Conservation (phyloP, 2,329 filamentous ascomycete genomes). For the Colletotrichum liaoningense region DNA sequence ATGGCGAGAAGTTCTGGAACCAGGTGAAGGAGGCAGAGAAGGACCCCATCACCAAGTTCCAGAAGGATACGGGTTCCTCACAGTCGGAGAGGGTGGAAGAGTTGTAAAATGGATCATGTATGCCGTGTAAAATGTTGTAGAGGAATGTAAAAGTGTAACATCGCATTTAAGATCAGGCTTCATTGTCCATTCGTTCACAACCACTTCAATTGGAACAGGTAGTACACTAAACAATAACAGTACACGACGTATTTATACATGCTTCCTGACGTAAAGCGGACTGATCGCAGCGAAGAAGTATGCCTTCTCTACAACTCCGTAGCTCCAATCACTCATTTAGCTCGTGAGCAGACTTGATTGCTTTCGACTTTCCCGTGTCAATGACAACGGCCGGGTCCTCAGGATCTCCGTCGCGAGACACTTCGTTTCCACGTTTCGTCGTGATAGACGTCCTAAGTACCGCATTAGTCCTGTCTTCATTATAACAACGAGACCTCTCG, state of each 20-base stretch:
- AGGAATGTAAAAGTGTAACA: background rate
- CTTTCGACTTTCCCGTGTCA: constrained; percentile 51
- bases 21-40: constrained; percentile 72
- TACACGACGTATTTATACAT: background rate
- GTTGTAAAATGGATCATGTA: background rate
- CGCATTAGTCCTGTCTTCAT: background rate
- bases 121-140: background rate
- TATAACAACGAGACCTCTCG: too few species aligned
- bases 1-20: constrained; percentile 71
- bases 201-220: too few species aligned
- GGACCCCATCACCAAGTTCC: constrained; percentile 58
- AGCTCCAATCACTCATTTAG: constrained; percentile 42
- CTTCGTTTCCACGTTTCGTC: constrained; percentile 55
- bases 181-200: too few species aligned
- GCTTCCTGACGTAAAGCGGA: constrained; percentile 38
- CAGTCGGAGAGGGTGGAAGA: constrained; percentile 9
- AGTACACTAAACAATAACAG: too few species aligned
- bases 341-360: constrained; percentile 54
- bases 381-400: constrained; percentile 57
- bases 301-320: background rate
- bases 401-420: constrained; percentile 51
- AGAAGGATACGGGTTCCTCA: background rate
- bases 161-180: background rate
- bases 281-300: background rate
- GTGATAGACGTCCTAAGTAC: constrained; percentile 48